A percentile compares a stretch with the other conserved stretches of the same genome.
phyloP scores from a whole-genome alignment of 306 rosid species.

The Rosa multiflora region DNA sequence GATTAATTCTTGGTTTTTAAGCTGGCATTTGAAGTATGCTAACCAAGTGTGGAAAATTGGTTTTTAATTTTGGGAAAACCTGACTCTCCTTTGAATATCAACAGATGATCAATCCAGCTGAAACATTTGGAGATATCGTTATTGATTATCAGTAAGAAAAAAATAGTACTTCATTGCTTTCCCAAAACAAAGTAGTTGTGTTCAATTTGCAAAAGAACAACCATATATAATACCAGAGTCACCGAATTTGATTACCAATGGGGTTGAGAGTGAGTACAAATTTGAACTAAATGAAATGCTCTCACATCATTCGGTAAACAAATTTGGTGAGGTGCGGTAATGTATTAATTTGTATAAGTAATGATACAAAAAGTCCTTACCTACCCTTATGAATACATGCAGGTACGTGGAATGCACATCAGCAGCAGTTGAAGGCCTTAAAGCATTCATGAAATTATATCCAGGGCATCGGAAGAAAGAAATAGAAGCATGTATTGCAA shows the following conservation, averaged over 20 bases:
- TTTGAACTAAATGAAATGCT: neutral
- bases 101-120: constrained; percentile 65
- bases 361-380: neutral
- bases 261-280: neutral
- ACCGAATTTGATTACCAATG: neutral
- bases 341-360: too few relatives aligned
- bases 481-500: constrained; percentile 46
- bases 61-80: neutral
- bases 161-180: neutral
- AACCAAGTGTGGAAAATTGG: neutral
- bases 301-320: neutral
- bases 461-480: constrained; percentile 48
- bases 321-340: neutral
- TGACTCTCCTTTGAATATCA: neutral
- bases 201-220: neutral
- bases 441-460: constrained; percentile 34
- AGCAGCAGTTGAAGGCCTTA: constrained; percentile 56
- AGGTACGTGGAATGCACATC: constrained; percentile 79
- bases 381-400: neutral
- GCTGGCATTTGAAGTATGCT: neutral
- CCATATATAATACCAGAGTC: neutral
- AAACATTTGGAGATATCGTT: constrained; percentile 58
- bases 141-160: constrained; percentile 71
- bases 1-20: neutral
- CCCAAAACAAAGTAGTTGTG: neutral